Base-by-base conservation (phyloP, 345 rosid species). In the Euphorbia lathyris region DNA sequence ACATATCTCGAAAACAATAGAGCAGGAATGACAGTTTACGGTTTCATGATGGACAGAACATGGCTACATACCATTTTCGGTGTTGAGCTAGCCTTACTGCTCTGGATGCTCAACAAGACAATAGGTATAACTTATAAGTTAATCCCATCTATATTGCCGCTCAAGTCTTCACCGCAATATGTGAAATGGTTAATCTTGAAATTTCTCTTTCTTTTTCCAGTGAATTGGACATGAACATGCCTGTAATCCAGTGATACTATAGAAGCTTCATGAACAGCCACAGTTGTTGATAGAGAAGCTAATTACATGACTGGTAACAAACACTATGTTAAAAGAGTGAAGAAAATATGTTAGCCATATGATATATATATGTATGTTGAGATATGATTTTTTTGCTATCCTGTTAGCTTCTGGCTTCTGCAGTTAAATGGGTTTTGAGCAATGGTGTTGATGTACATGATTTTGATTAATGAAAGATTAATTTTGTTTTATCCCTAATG, bases 51-150 rank as follows among this genome's bases (percentile, higher is more conserved):
- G 67, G 97, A 90, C 71, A 86, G 98, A 83, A 71, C 93, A 57
- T 88, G 92, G 86, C 81, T 93, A 56, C 97, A 93, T 74, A 82
- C 97, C 48, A 84, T 93, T 58, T 90, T 89, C 58, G 98, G 86
- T 4, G 75, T 90, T 65, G 89, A 93, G 64, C 82, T 93, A 36
- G 93, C 96, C 72, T 86, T 93, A 36, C 81, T 87, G 25, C 90
- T 93, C 58, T 93, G 98, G 98, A 66, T 93, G 81, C 96, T 93
- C 76, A 93, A 90, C 82, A 93, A 90, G 84, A 88, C 92, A 9
- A 79, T 91, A 12, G 91, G 97, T 76, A 82, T 14, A 55, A 22
- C 5, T 51, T 76, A 82, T 14, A 55, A 22, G 16, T 51, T 51
- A 30, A 27, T 58, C 19, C 13, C 13, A 9, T 57, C 19, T 57